These are phyloP conservation scores for Barnettozyma vustinii DNA, from an alignment of 805 yeast genomes.

Conservation along the genomic window DNA sequence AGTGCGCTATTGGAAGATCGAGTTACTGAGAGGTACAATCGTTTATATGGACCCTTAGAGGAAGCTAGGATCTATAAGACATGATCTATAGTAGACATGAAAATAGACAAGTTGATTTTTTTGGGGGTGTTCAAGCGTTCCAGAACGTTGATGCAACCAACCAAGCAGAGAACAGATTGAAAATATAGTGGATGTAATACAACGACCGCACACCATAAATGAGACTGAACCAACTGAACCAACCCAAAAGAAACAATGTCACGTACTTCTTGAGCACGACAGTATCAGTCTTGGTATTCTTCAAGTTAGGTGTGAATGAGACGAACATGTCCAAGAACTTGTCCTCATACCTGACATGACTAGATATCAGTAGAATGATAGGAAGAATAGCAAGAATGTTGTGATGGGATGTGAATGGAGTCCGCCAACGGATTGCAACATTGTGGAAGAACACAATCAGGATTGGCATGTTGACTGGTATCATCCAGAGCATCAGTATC, in stretches of 20 bases:
- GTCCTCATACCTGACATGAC: conserved; percentile 8
- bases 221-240: conserved; percentile 55
- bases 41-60: no score
- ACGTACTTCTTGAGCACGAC: background rate
- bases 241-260: conserved; percentile 37
- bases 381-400: conserved; percentile 76
- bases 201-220: conserved; percentile 76
- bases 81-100: no score
- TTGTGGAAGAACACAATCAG: conserved; percentile 79
- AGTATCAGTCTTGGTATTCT: conserved; percentile 13
- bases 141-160: conserved; percentile 28
- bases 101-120: no score
- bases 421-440: conserved; percentile 68
- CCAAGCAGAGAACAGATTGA: conserved; percentile 60
- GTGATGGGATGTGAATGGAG: conserved; percentile 85
- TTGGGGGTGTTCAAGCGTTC: conserved; percentile 5
- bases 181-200: conserved; percentile 78
- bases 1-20: no score
- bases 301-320: conserved; percentile 30
- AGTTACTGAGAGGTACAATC: no score
- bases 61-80: no score
- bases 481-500: conserved; percentile 66
- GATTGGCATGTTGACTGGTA: conserved; percentile 76
- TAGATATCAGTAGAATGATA: conserved; percentile 41
- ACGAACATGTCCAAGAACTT: conserved; percentile 26